These are phyloP conservation scores for Papilionanthe hybrid DNA, from an alignment of 116 monocot genomes.

Conservation along the genomic window DNA sequence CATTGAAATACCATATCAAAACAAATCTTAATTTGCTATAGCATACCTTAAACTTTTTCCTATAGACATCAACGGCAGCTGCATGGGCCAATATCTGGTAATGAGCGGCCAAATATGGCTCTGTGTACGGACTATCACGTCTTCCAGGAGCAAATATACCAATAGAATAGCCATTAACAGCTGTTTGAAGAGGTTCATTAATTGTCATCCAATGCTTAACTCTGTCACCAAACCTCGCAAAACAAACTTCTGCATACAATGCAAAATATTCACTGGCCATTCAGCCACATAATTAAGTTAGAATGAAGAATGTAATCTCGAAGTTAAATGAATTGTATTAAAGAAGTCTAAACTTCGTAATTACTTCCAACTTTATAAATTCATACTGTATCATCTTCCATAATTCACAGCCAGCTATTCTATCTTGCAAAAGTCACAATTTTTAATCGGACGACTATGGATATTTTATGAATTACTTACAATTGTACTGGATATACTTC, in stretches of 20 bases:
- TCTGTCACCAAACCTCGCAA: conserved; percentile 93
- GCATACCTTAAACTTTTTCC: conserved; percentile 75
- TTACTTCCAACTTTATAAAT: neutral
- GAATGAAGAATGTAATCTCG: neutral
- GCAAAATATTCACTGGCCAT: conserved; percentile 86
- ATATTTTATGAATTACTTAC: neutral
- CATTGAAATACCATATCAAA: neutral
- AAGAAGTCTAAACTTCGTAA: neutral
- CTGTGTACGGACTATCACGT: conserved; percentile 31
- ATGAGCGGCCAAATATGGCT: conserved; percentile 69
- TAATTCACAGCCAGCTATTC: neutral
- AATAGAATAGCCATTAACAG: conserved; percentile 69
- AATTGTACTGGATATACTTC: neutral
- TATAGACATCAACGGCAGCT: conserved; percentile 66
- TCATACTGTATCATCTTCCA: neutral
- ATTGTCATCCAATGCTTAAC: conserved; percentile 96
- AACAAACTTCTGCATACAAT: conserved; percentile 91
- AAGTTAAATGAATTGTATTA: neutral
- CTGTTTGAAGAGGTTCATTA: conserved; percentile 97
- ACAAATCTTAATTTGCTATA: neutral
- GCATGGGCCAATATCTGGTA: conserved; percentile 92
- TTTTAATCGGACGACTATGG: neutral
- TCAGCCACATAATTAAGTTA: conserved; percentile 1
- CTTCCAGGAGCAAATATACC: conserved; percentile 94
- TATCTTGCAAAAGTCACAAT: neutral